Base-by-base conservation (phyloP, 495 filamentous ascomycete species). In the Stereocaulon alpinum region DNA sequence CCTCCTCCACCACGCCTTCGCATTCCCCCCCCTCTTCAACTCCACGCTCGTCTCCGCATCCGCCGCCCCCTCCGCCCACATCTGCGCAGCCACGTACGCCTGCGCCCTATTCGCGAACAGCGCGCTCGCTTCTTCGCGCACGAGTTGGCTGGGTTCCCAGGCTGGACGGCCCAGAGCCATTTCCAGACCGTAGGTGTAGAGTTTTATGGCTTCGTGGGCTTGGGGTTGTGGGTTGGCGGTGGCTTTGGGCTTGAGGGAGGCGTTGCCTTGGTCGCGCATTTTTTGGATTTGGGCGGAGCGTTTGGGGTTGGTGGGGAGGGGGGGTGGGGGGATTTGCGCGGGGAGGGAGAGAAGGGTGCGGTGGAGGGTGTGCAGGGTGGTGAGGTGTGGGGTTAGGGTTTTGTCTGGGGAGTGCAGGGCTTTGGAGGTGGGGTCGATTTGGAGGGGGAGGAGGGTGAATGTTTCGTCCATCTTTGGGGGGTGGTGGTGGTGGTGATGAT, bases 41-140 rank as follows among this genome's bases (percentile, higher is more conserved):
- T 95, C 92, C n/a, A 96, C 86, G 66, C 87, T 92, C 6, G 77
- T 74, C 75, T 90, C 84, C n/a, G 88, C 88, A 74, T 98, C 93
- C 4, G 85, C 74, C 24, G 86, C 77, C 4, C 78, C 93, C 77
- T 93, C 89, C 6, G 86, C 74, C 91, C 91, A 98, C 47, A 77
- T 75, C 72, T 79, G 77, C 70, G 84, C 68, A 3, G 79, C 84
- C 84, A 96, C 94, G 65, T 91, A 79, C 61, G 89, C 88, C 80
- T 96, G 91, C 50, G 91, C 91, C 22, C 94, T 81, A 70, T 96
- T 96, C 54, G 83, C 80, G 71, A 87, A 95, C 63, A 97, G 72
- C 2, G 77, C 80, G 15, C 85, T 76, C 20, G 91, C 73, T 71
- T 98, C 93, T 63, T 97, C 93, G 30, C 89, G 74, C 54, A 91